Evolutionary conservation across 2,329 filamentous ascomycete species (phyloP), one percentile per base, ranked within the genome.

Genomic region (Claviceps sp.): DNA sequence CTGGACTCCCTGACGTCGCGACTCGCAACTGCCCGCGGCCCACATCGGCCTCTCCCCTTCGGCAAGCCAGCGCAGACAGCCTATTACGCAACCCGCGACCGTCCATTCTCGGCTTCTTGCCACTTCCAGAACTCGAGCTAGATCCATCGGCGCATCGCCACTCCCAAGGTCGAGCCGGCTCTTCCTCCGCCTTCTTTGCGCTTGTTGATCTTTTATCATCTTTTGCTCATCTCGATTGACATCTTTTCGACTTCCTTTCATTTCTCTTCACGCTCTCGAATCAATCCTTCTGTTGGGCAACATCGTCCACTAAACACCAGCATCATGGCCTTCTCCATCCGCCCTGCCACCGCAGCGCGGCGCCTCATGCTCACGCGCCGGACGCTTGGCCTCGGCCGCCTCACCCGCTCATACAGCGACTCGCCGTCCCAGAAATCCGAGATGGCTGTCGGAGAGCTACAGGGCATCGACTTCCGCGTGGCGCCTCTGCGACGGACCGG

Each of bases 401-500:
- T 48, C 24, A 41, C 51, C 26, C 50, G 48, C 41, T n/a, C n/a
- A 3, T 26, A 37, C 46, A 34, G 44, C 37, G 44, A 30, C 47
- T 20, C 22, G 37, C 37, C 46, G 1, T 4, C 43, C 24, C 41
- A 34, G 4, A 34, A 13, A n/a, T 53, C 40, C 41, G 88, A 95
- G 60, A 77, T 95, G 55, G 82, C 74, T 45, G 86, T 93, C 61
- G 89, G 88, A 63, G 88, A 96, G 74, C 81, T 96, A 63, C 82
- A 94, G 66, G 88, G 88, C 58, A 86, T 84, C 56, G 78, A 79
- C 54, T 95, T 97, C 72, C 86, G 81, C 66, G 83, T 97, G 62
- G 88, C 95, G 75, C 93, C 93, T n/a, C 70, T 97, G 59, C 81
- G 86, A 55, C 79, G 93, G 49, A 79, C 78, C 8, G 89, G 89